Evolutionary conservation across 805 yeast species (phyloP).

Genomic region (Candida ipomoeae): DNA sequence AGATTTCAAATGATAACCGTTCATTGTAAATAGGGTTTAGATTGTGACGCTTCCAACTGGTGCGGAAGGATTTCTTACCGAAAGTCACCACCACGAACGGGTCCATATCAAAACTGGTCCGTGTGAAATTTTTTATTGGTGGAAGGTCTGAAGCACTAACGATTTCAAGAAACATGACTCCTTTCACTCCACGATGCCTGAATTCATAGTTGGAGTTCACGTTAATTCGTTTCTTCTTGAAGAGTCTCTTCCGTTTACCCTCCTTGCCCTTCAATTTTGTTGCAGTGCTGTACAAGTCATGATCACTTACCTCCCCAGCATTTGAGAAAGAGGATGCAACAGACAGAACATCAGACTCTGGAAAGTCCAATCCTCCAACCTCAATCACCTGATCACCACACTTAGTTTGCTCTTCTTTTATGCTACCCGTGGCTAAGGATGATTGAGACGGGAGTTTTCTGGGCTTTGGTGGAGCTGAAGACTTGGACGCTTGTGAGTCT

Average conservation of each 20-base stretch:
- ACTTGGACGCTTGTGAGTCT: not conserved
- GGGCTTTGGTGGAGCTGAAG: not conserved
- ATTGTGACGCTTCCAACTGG: slow-evolving; percentile 80
- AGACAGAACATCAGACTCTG: slow-evolving; percentile 15
- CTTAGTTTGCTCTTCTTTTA: not conserved
- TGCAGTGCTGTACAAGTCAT: slow-evolving; percentile 7
- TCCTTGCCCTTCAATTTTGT: slow-evolving; percentile 3
- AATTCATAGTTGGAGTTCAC: slow-evolving; percentile 31
- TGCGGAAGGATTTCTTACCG: slow-evolving; percentile 82
- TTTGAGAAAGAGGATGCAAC: slow-evolving; percentile 9
- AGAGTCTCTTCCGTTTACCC: slow-evolving; percentile 4
- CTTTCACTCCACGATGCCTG: slow-evolving; percentile 43
- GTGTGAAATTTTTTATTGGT: slow-evolving; percentile 61
- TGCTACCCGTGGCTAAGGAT: not conserved
- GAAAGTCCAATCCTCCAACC: not conserved
- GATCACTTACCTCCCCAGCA: slow-evolving; percentile 5
- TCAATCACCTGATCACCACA: not conserved
- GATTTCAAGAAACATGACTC: slow-evolving; percentile 75
- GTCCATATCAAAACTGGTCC: slow-evolving; percentile 90
- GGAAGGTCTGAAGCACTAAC: slow-evolving; percentile 75
- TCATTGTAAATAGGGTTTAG: slow-evolving; percentile 81
- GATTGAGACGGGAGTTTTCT: not conserved
- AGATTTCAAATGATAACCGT: slow-evolving; percentile 71
- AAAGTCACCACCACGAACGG: slow-evolving; percentile 91
- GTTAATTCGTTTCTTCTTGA: slow-evolving; percentile 8